phyloP scores from a whole-genome alignment of 192 early-diverging fungal genomes.

The Rhizoclosmatium globosum region DNA sequence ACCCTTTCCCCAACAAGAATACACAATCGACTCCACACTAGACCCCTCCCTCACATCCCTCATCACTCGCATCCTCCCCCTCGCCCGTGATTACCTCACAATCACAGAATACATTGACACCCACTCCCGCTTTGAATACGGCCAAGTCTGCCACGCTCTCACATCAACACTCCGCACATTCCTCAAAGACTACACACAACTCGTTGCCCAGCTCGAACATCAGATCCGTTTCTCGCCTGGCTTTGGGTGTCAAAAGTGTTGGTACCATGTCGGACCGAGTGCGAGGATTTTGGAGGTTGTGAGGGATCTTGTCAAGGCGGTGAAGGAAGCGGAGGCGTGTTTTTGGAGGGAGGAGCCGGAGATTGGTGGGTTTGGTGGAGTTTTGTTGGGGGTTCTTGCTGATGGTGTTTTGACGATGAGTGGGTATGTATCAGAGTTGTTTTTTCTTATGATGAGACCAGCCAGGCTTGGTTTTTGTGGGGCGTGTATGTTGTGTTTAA shows the following conservation, averaged over 20 bases:
- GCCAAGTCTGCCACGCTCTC: slow-evolving; percentile 89
- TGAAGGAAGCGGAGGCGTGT: slow-evolving; percentile 48
- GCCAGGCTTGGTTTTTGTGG: neutral
- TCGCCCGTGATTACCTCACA: slow-evolving; percentile 77
- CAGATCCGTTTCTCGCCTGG: slow-evolving; percentile 70
- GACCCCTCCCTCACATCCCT: slow-evolving; percentile 69
- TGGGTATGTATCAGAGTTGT: slow-evolving; percentile 65
- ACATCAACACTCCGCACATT: slow-evolving; percentile 80
- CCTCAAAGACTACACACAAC: slow-evolving; percentile 82
- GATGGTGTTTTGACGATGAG: slow-evolving; percentile 71
- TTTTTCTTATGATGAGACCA: no score
- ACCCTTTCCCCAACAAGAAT: slow-evolving; percentile 18
- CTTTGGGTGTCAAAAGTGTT: slow-evolving; percentile 92
- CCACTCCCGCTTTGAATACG: slow-evolving; percentile 80
- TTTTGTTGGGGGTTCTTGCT: slow-evolving; percentile 78
- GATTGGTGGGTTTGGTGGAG: slow-evolving; percentile 72
- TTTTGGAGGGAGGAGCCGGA: slow-evolving; percentile 46
- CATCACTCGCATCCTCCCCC: slow-evolving; percentile 78
- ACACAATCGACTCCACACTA: slow-evolving; percentile 12
- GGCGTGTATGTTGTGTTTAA: neutral
- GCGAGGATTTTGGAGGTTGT: slow-evolving; percentile 63
- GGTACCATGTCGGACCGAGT: slow-evolving; percentile 88
- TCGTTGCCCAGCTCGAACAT: slow-evolving; percentile 91
- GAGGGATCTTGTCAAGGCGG: slow-evolving; percentile 57
- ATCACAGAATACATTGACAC: slow-evolving; percentile 80